These are phyloP conservation scores for Cryptococcus amylolentus DNA, from an alignment of 1,284 basidiomycete species.

Conservation along the genomic window DNA sequence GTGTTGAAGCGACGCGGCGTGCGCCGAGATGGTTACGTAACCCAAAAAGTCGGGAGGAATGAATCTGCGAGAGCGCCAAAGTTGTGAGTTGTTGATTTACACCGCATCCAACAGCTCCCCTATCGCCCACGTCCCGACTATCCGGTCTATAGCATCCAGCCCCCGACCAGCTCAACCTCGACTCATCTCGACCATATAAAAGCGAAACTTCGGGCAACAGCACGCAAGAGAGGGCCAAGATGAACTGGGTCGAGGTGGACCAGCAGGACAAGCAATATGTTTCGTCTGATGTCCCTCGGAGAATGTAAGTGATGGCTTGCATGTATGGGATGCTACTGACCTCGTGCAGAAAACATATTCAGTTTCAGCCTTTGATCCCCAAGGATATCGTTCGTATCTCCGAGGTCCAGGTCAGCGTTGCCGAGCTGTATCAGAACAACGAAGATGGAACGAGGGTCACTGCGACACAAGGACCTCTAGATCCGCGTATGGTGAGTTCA, in stretches of 20 bases:
- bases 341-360: constrained; percentile 73
- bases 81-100: no score
- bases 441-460: constrained; percentile 57
- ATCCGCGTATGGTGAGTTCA: constrained; percentile 69
- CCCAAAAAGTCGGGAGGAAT: no score
- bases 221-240: constrained; percentile 1
- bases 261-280: constrained; percentile 69
- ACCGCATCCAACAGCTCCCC: no score
- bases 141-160: no score
- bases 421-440: constrained; percentile 73
- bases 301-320: constrained; percentile 63
- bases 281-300: constrained; percentile 80
- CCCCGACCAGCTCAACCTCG: no score
- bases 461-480: constrained; percentile 86
- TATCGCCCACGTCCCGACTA: no score
- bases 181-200: no score
- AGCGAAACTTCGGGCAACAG: no score
- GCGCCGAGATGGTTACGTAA: no score
- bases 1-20: no score
- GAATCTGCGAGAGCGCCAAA: no score
- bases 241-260: constrained; percentile 24
- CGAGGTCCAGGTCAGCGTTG: constrained; percentile 88
- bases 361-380: constrained; percentile 85
- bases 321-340: background rate
- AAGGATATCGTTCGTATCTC: constrained; percentile 91